phyloP scores from a whole-genome alignment of 2,329 filamentous ascomycete genomes.

The Phialemoniopsis sp. region DNA sequence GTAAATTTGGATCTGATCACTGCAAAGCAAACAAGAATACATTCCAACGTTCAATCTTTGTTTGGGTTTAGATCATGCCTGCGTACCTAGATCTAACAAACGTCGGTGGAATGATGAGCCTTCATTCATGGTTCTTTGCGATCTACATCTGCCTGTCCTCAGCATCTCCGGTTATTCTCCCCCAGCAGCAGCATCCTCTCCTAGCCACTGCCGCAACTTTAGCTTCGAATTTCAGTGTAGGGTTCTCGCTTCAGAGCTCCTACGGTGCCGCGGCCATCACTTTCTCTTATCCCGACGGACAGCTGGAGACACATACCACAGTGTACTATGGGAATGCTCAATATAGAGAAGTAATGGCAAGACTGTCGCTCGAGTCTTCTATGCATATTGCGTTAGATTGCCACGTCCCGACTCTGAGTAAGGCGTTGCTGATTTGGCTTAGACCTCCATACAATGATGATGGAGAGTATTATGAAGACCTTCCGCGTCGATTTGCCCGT shows the following conservation, averaged over 20 bases:
- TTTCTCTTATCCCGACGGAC: background rate
- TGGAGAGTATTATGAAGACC: background rate
- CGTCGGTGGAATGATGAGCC: too few relatives aligned
- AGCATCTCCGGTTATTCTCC: too few relatives aligned
- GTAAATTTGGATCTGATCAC: too few relatives aligned
- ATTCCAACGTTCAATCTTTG: too few relatives aligned
- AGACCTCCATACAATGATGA: background rate
- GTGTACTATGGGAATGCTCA: background rate
- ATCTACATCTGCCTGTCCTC: too few relatives aligned
- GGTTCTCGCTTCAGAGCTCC: slow-evolving; percentile 1
- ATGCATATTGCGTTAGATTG: background rate
- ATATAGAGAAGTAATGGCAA: slow-evolving; percentile 1
- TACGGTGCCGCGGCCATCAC: background rate
- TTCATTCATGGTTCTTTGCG: too few relatives aligned
- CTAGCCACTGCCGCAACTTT: too few relatives aligned
- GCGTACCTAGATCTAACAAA: too few relatives aligned
- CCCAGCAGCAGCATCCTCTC: too few relatives aligned
- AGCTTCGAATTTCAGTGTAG: background rate
- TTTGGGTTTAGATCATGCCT: too few relatives aligned
- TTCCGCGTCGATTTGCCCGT: background rate
- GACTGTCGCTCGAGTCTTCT: background rate
- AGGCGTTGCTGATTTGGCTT: background rate
- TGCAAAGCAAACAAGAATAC: too few relatives aligned
- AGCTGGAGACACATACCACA: background rate
- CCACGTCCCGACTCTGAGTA: background rate